Percentiles rank a stretch among this genome's conserved stretches.
Evolutionary conservation across 257 asterid genomes (phyloP).

Genomic region (Capsicum rhomboideum): DNA sequence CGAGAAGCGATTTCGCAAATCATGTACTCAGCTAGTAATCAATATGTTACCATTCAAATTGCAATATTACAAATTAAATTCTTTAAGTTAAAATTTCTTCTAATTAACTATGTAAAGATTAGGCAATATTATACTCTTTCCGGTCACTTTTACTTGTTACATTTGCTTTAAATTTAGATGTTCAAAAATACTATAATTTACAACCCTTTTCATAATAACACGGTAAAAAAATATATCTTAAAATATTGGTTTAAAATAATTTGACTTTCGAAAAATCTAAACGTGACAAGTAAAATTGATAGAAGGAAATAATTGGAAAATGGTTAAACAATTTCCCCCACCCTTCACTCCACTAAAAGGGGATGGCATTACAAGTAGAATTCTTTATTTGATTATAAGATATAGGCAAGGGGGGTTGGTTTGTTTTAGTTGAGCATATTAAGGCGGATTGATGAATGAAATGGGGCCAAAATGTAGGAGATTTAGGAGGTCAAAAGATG

Average conservation of each 20-base stretch:
- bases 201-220: too few species aligned
- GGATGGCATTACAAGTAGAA: background rate
- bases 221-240: too few species aligned
- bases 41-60: background rate
- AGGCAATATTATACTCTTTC: background rate
- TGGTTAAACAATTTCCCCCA: background rate
- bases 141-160: too few species aligned
- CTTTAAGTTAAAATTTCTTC: background rate
- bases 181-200: too few species aligned
- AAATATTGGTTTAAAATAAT: too few species aligned
- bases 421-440: conserved; percentile 18
- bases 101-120: background rate
- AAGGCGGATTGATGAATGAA: conserved; percentile 33
- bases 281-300: too few species aligned
- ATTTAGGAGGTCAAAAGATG: conserved; percentile 13
- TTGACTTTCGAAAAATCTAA: too few species aligned
- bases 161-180: too few species aligned
- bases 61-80: background rate
- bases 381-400: background rate
- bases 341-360: background rate
- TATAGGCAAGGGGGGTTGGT: conserved; percentile 7
- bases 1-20: too few species aligned
- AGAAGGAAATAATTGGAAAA: too few species aligned
- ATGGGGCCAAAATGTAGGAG: conserved; percentile 14
- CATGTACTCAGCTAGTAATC: too few species aligned